phyloP scores from a whole-genome alignment of 306 rosid species.

The Quercus rubra region DNA sequence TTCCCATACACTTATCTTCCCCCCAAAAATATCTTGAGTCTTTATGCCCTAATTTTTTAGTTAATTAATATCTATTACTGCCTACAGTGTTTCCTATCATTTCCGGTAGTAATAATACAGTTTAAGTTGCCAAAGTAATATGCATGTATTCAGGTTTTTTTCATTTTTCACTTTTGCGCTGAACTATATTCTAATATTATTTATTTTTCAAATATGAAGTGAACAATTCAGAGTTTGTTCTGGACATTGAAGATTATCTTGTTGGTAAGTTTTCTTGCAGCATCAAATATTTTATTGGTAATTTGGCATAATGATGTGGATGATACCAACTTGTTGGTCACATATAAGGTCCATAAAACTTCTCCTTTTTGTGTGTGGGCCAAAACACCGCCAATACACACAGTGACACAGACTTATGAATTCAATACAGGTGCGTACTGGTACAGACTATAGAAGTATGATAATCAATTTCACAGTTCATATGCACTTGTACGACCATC shows the following conservation, averaged over 20 bases:
- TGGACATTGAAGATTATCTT: constrained; percentile 91
- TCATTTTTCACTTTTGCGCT: background rate
- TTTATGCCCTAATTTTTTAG: background rate
- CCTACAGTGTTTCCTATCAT: background rate
- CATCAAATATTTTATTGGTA: constrained; percentile 1
- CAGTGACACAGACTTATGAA: background rate
- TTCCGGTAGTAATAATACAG: background rate
- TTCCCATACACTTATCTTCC: background rate
- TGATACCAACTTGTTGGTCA: background rate
- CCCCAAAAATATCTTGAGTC: too few relatives aligned
- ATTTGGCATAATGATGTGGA: constrained; percentile 3
- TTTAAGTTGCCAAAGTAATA: background rate
- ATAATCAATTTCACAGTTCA: background rate
- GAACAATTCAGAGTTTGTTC: constrained; percentile 60
- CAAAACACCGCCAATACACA: background rate
- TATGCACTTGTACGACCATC: background rate
- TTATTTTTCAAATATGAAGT: constrained; percentile 45
- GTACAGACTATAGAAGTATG: background rate
- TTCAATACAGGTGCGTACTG: background rate
- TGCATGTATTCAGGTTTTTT: background rate
- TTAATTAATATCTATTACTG: background rate
- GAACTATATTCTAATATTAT: background rate
- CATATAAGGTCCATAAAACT: background rate
- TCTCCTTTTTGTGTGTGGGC: background rate
- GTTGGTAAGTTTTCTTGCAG: constrained; percentile 52